Evolutionary conservation across 1,284 basidiomycete species (phyloP).

Genomic region (Pyrrhoderma noxium): DNA sequence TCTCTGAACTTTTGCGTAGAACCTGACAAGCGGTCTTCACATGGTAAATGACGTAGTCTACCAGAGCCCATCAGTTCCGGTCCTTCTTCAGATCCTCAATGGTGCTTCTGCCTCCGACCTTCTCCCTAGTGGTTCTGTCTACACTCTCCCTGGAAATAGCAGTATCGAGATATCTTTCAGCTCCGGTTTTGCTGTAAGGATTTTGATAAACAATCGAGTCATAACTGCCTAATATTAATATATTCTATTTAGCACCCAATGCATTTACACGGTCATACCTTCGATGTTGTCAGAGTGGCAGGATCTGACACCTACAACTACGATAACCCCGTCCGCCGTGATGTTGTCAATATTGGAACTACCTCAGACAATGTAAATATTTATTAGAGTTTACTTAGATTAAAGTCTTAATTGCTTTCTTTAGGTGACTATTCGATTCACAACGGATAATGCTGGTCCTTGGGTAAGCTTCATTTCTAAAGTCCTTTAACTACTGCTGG

Average conservation of each 20-base stretch:
- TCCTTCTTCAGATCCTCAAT: slow-evolving; percentile 26
- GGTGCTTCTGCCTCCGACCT: slow-evolving; percentile 23
- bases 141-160: slow-evolving; percentile 21
- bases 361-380: slow-evolving; percentile 24
- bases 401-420: too few species aligned
- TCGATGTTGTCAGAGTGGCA: slow-evolving; percentile 32
- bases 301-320: slow-evolving; percentile 30
- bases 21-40: slow-evolving; percentile 3
- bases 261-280: slow-evolving; percentile 30
- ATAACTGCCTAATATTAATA: background rate
- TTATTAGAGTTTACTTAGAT: too few species aligned
- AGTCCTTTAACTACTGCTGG: too few species aligned
- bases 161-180: slow-evolving; percentile 23
- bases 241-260: slow-evolving; percentile 27
- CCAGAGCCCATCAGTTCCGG: slow-evolving; percentile 24
- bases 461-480: slow-evolving; percentile 28
- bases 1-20: background rate
- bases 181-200: slow-evolving; percentile 19
- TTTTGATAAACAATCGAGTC: too few species aligned
- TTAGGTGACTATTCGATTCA: slow-evolving; percentile 27
- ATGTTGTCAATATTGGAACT: slow-evolving; percentile 31
- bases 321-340: slow-evolving; percentile 30
- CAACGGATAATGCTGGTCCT: slow-evolving; percentile 41
- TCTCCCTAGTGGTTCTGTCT: slow-evolving; percentile 23
- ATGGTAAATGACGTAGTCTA: slow-evolving; percentile 22